phyloP scores from a whole-genome alignment of 2,329 filamentous ascomycete species.

The Immersiporthe knoxdaviesiana region DNA sequence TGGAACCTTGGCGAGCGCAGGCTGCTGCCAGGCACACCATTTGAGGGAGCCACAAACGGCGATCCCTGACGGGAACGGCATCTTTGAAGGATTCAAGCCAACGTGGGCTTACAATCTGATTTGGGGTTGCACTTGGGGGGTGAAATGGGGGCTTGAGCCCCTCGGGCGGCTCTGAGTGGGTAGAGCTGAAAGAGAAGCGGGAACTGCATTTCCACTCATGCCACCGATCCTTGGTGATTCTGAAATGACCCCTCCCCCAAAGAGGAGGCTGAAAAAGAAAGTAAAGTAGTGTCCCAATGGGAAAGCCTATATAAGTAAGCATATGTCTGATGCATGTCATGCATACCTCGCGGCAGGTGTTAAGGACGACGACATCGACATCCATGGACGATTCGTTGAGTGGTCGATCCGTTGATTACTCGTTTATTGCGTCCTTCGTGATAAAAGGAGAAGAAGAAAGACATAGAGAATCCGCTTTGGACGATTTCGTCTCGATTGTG shows the following conservation, averaged over 20 bases:
- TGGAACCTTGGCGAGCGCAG: neutral
- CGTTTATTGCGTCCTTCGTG: neutral
- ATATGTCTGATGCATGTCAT: neutral
- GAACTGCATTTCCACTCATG: neutral
- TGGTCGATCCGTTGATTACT: neutral
- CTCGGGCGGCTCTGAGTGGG: neutral
- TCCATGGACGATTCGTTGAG: neutral
- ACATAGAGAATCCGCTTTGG: no score
- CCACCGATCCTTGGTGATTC: neutral
- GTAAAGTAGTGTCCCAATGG: neutral
- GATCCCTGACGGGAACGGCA: neutral
- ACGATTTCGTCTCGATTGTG: neutral
- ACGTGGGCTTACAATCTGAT: constrained; percentile 7
- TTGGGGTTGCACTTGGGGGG: neutral
- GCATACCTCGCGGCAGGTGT: neutral
- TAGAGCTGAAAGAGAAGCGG: constrained; percentile 2
- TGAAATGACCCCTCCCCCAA: neutral
- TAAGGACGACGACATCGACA: neutral
- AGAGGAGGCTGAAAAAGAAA: neutral
- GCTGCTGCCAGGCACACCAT: neutral
- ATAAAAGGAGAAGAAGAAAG: no score
- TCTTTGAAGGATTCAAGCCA: constrained; percentile 19
- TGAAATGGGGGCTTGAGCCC: constrained; percentile 13
- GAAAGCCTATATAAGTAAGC: neutral
- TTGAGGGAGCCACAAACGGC: neutral